Percentiles rank a stretch among this genome's conserved stretches.
These are phyloP conservation scores for Fusarium tupiense DNA, from an alignment of 2,329 filamentous ascomycete species.

Conservation along the genomic window DNA sequence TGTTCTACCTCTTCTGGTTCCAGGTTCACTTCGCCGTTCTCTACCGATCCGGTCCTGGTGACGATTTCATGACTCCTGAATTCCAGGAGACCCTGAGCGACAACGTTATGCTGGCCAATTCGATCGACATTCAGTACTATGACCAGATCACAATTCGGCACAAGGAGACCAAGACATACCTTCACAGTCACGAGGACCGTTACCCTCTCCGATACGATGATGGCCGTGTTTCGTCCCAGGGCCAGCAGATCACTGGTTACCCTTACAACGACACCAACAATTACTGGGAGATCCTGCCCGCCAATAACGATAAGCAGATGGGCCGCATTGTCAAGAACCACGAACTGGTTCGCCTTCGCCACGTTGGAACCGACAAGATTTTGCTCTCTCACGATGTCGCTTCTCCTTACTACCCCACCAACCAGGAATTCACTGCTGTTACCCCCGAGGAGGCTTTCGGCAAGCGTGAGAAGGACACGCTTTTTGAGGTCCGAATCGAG, in stretches of 20 bases:
- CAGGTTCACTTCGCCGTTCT: slow-evolving; percentile 97
- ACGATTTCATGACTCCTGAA: slow-evolving; percentile 98
- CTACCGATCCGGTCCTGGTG: slow-evolving; percentile 87
- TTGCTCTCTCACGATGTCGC: slow-evolving; percentile 96
- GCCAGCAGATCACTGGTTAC: slow-evolving; percentile 97
- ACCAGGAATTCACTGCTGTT: slow-evolving; percentile 96
- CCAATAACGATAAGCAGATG: slow-evolving; percentile 64
- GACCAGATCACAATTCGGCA: slow-evolving; percentile 88
- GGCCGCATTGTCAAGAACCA: slow-evolving; percentile 80
- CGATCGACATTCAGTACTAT: slow-evolving; percentile 88
- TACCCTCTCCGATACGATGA: slow-evolving; percentile 98
- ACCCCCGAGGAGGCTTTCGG: slow-evolving; percentile 76
- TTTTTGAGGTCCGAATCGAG: slow-evolving; percentile 94
- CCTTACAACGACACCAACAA: slow-evolving; percentile 99
- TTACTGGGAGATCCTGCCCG: slow-evolving; percentile 91
- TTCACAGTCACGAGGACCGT: slow-evolving; percentile 89
- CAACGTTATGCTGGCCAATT: slow-evolving; percentile 90
- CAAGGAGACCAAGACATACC: slow-evolving; percentile 96
- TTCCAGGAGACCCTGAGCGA: slow-evolving; percentile 98
- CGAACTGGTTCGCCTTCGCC: slow-evolving; percentile 86
- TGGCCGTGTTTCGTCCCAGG: slow-evolving; percentile 95
- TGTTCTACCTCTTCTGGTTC: slow-evolving; percentile 99
- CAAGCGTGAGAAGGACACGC: slow-evolving; percentile 82
- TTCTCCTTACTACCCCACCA: slow-evolving; percentile 94
- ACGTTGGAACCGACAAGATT: slow-evolving; percentile 84